These are phyloP conservation scores for Zygosaccharomyces siamensis DNA, from an alignment of 805 yeast genomes.

Conservation along the genomic window DNA sequence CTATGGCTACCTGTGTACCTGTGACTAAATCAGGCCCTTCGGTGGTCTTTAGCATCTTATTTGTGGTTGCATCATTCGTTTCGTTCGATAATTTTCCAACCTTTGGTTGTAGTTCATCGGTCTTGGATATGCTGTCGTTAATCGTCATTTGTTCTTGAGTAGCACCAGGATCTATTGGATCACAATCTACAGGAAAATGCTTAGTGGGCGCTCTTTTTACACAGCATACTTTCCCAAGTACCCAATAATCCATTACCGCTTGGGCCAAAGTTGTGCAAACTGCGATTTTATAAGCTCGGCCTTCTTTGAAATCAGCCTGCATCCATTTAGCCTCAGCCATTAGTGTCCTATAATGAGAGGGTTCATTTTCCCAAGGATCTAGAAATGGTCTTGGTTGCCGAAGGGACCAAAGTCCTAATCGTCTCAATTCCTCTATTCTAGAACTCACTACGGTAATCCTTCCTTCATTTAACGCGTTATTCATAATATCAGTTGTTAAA, in stretches of 20 bases:
- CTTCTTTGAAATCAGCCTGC: conserved; percentile 71
- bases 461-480: conserved; percentile 82
- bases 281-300: conserved; percentile 61
- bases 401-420: conserved; percentile 85
- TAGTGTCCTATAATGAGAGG: conserved; percentile 66
- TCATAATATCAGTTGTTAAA: conserved; percentile 77
- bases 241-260: conserved; percentile 75
- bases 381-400: conserved; percentile 70
- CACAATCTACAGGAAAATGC: background rate
- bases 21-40: conserved; percentile 16
- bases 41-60: background rate
- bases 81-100: background rate
- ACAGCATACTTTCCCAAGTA: conserved; percentile 64
- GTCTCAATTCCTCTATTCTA: conserved; percentile 84
- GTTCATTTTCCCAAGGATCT: conserved; percentile 53
- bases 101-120: background rate
- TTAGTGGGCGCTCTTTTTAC: conserved; percentile 44
- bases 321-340: conserved; percentile 81
- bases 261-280: conserved; percentile 66
- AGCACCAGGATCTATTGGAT: background rate
- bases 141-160: background rate
- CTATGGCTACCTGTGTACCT: conserved; percentile 16
- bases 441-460: conserved; percentile 85
- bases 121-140: background rate
- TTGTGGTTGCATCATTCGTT: background rate